Evolutionary conservation across 352 stramenopile genomes (phyloP), one percentile per base, ranked within the genome.

Genomic region (Globisporangium nunn): DNA sequence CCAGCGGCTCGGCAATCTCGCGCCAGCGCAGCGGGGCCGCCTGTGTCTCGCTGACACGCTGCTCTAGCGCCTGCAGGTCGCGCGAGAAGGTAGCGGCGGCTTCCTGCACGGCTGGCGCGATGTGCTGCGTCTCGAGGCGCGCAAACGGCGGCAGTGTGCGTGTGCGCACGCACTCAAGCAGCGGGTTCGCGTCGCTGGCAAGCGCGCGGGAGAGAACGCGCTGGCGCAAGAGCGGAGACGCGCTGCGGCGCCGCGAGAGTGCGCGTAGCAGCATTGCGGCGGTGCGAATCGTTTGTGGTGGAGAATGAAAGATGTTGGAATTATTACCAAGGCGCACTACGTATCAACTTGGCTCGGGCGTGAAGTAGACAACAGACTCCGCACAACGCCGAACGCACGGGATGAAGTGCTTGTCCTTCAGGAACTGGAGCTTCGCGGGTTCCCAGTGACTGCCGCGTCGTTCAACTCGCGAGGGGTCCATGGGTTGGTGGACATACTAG

Each of bases 1-100:
- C 94, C 18, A 98, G 62, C 30, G 87, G 80, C 12, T 98, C 91
- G 7, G 98, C 78, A 0, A 98, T 80, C 23, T 95, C 79, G 1
- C 72, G 64, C 70, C 95, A 98, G 17, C 82, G 71, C 53, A 90
- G 63, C 5, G 44, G 44, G 67, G 40, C 37, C 66, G 52, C 1
- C 63, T 41, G 15, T 7, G 12, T 10, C 10, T 50, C 0, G 56
- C 47, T 49, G 11, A 93, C 59, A 10, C 67, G 66, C 14, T 51
- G 49, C 48, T 90, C 81, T 37, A 91, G 46, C 10, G 63, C 58
- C 37, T 53, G 72, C 58, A 91, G 59, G 5, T 88, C 70, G 30
- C 62, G 66, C 50, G 74, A 75, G 61, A 76, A 86, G 39, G 73
- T 63, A 43, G 64, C 67, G 15, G 80, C 75, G 7, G 76, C 81